Base-by-base conservation (phyloP, 306 rosid species). In the Quercus wislizeni region DNA sequence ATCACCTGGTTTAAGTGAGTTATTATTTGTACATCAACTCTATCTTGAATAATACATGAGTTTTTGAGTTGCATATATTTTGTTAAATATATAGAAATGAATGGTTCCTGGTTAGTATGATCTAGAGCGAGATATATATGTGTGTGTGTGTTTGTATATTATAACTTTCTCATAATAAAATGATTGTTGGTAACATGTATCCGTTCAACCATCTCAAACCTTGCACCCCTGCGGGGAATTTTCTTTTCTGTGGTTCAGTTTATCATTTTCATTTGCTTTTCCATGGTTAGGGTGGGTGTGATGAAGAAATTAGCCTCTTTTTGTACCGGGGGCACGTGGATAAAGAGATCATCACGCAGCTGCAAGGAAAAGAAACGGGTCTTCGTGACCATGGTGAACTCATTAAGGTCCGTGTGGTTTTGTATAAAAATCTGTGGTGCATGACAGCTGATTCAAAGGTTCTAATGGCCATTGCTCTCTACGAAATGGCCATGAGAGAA, bases 361-460 rank as follows among this genome's bases (percentile, higher is more conserved):
- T 95, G 69, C 91, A 88, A 76, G 98, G 98, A 67, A 92, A 90
- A 86, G 94, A 92, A 80, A 83, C 97, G 0, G 99, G 99, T 25
- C 96, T 92, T 58, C 91, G 91, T 3, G 98, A 95, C 21, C 94
- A 91, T 19, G 99, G 98, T 17, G 98, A 92, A 86, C 85, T 92
- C 79, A 95, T 95, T 69, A 91, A 89, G 90, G 92, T 92, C 46
- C 78, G 76, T 35, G 96, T 91, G 14, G 85, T 91, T 73, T 92
- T 96, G 14, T 95, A 95, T 74, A 88, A 78, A 71, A 88, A 86
- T 25, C 94, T 92, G 67, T 95, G 99, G 99, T 89, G 90, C 67
- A 51, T 84, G 12, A 95, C 99, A 38, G 90, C 95, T 1, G 99
- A 95, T 83, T 89, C 96, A 46, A 89, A 92, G 88, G 97, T 86